phyloP scores from a whole-genome alignment of 1,284 basidiomycete genomes.

The Ganoderma sp. region DNA sequence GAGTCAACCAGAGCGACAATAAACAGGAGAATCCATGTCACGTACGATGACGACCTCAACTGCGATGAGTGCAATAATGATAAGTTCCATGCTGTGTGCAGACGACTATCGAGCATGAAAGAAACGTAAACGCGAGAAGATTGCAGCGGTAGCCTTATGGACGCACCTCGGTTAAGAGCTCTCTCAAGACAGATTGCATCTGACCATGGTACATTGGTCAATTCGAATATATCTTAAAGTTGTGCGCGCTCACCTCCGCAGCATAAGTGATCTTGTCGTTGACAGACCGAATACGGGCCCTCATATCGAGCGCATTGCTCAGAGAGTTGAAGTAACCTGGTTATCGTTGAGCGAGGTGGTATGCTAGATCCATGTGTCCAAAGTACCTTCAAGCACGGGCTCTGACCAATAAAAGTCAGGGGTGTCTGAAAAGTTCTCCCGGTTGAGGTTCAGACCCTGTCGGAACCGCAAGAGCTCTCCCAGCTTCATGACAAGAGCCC shows the following conservation, averaged over 20 bases:
- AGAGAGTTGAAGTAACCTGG: conserved; percentile 84
- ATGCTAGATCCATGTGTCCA: neutral
- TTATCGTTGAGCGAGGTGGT: neutral
- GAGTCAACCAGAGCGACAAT: neutral
- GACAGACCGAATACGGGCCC: conserved; percentile 75
- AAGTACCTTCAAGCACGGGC: conserved; percentile 82
- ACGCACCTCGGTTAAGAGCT: conserved; percentile 76
- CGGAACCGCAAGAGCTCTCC: conserved; percentile 88
- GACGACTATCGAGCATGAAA: conserved; percentile 61
- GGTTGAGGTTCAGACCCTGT: conserved; percentile 85
- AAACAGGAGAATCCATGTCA: conserved; percentile 24
- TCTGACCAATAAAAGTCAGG: conserved; percentile 94
- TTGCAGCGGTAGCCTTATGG: neutral
- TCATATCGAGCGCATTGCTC: conserved; percentile 83
- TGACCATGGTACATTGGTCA: conserved; percentile 33
- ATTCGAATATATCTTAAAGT: conserved; percentile 4
- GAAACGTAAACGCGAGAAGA: conserved; percentile 17
- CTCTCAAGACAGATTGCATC: conserved; percentile 76
- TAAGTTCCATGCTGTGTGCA: conserved; percentile 87
- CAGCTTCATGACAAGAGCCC: conserved; percentile 85
- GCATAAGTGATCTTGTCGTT: conserved; percentile 95
- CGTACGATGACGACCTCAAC: conserved; percentile 89
- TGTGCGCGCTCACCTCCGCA: conserved; percentile 65
- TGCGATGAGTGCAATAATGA: conserved; percentile 89
- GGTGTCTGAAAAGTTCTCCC: conserved; percentile 87